These are phyloP conservation scores for Angophora floribunda DNA, from an alignment of 345 rosid species.

Conservation along the genomic window DNA sequence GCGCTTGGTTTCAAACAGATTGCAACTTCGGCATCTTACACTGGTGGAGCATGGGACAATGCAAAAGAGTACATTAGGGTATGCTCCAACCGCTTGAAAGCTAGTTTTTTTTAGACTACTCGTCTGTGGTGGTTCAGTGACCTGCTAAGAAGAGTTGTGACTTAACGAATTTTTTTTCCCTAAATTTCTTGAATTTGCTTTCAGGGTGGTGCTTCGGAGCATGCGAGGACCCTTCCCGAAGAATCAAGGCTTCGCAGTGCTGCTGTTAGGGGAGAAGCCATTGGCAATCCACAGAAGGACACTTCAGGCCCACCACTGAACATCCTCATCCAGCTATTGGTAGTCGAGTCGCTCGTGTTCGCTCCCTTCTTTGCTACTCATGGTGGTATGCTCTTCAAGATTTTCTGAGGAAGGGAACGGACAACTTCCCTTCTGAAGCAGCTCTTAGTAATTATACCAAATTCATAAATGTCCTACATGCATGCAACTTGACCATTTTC, in stretches of 20 bases:
- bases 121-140: neutral
- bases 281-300: constrained; percentile 1
- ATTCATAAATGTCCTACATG: no score
- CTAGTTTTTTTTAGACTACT: neutral
- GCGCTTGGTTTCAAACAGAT: neutral
- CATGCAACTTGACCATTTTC: no score
- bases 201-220: constrained; percentile 4
- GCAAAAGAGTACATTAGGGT: neutral
- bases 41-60: constrained; percentile 1
- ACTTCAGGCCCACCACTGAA: constrained; percentile 26
- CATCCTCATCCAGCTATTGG: constrained; percentile 36
- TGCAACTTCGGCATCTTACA: neutral
- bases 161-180: neutral
- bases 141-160: neutral
- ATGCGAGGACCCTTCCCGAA: neutral
- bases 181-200: neutral
- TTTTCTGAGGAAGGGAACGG: neutral
- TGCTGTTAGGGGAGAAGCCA: neutral
- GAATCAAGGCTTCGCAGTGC: neutral
- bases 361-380: constrained; percentile 36
- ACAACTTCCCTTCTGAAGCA: no score
- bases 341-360: constrained; percentile 32
- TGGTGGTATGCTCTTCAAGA: constrained; percentile 31
- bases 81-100: neutral
- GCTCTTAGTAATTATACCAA: no score